Base-by-base conservation (phyloP, 768 basidiomycete species). In the Tylopilus sp. region DNA sequence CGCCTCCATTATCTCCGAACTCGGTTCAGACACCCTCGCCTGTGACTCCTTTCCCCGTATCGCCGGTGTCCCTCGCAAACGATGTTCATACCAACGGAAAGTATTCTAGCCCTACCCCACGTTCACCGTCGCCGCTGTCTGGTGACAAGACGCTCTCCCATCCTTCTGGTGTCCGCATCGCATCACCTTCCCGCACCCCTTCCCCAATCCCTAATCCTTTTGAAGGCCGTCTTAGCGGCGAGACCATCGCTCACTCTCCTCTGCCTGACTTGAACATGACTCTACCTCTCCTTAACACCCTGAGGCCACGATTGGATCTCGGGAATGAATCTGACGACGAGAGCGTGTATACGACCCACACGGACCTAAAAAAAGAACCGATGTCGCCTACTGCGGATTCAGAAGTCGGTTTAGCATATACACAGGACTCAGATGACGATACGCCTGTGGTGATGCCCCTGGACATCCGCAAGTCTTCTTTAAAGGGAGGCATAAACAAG, bases 171-270 rank as follows among this genome's bases (percentile, higher is more conserved):
- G 50, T 69, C 25, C 60, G 58, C 49, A 60, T 72, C 35, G 69
- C 59, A 18, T 66, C 63, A 4, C 57, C 66, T 31, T 60, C 71
- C 3, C 62, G 56, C 26, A 58, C 63, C n/a, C 67, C 65, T 46
- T 69, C 68, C 8, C 65, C 63, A 1, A 65, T 97, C 89, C 92
- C 95, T 86, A 78, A 90, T 91, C 64, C 95, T 86, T 66, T 95
- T 85, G 62, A 78, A 83, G 71, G 90, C 90, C 71, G 93, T 90
- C 68, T 98, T 85, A 71, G 95, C 91, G 66, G 95, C 88, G 68
- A 57, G 57, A 71, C 64, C 9, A 51, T 54, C 15, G 46, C 55
- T n/a, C 62, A 60, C 39, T 61, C 60, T 7, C 59, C 65, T 10
- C 57, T 60, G 40, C 50, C 62, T 4, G 55, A 47, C 22, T 21